A percentile compares a stretch with the other conserved stretches of the same genome.
phyloP scores from a whole-genome alignment of 805 yeast genomes.

The Hemisphaericaspora nanyangensis region DNA sequence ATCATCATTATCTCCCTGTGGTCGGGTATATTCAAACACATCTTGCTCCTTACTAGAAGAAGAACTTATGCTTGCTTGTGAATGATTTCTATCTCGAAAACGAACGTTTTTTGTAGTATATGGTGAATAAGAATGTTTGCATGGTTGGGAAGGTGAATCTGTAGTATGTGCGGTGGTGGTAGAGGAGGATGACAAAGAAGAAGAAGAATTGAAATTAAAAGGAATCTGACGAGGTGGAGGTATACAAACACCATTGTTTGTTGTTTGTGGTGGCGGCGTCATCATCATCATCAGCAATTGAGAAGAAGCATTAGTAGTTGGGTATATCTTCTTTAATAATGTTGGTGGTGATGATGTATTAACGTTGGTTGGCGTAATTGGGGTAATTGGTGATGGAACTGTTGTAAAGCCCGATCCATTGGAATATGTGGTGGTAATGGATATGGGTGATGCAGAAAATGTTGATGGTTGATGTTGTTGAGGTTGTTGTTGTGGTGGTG shows the following conservation, averaged over 20 bases:
- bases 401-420: conserved; percentile 5
- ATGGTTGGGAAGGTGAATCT: background rate
- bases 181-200: background rate
- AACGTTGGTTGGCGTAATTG: conserved; percentile 1
- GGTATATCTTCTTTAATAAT: background rate
- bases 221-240: conserved; percentile 2
- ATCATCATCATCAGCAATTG: too few species aligned
- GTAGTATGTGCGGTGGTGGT: too few species aligned
- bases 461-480: conserved; percentile 1
- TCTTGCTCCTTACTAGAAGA: conserved; percentile 6
- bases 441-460: background rate
- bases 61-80: conserved; percentile 24
- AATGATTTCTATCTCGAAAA: background rate
- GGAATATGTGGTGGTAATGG: conserved; percentile 1
- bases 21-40: background rate
- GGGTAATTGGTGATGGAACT: conserved; percentile 5
- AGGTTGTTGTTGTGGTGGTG: conserved; percentile 2
- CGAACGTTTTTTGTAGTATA: background rate
- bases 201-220: conserved; percentile 2
- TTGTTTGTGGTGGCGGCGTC: background rate
- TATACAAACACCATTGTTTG: background rate
- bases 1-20: conserved; percentile 3
- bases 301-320: background rate
- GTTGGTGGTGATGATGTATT: background rate
- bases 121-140: background rate